These are phyloP conservation scores for Paramecium sexaurelia DNA, from an alignment of 73 alveolate species.

Conservation along the genomic window DNA sequence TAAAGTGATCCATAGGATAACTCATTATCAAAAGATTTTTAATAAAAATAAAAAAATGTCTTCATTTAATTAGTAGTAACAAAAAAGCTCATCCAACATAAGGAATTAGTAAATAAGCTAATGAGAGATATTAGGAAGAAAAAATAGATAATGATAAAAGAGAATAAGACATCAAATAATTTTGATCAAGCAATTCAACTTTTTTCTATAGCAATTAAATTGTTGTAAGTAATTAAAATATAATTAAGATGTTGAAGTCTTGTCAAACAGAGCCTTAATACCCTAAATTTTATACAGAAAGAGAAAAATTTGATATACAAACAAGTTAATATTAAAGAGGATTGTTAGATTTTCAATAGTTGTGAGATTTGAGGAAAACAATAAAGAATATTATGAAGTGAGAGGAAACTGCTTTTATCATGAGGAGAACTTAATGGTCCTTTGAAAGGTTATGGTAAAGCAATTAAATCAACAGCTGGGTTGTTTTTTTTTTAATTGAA, in stretches of 20 bases:
- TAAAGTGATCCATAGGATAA: constrained; percentile 35
- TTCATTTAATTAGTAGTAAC: neutral
- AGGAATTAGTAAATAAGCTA: neutral
- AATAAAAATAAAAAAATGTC: neutral
- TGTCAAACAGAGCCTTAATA: constrained; percentile 55
- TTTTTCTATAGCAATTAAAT: constrained; percentile 77
- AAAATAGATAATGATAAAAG: constrained; percentile 51
- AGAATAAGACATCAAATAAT: constrained; percentile 68
- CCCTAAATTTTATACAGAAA: constrained; percentile 72
- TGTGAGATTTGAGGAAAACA: constrained; percentile 68
- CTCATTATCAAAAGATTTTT: neutral
- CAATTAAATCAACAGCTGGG: constrained; percentile 82
- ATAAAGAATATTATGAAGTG: constrained; percentile 64
- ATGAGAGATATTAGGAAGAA: constrained; percentile 59
- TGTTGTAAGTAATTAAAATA: constrained; percentile 66
- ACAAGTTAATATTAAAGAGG: constrained; percentile 79
- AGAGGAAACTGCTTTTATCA: constrained; percentile 77
- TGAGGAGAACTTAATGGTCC: constrained; percentile 83
- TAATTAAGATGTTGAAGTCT: constrained; percentile 68
- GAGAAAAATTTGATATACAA: constrained; percentile 76
- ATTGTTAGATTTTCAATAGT: constrained; percentile 81
- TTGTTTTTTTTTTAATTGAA: constrained; percentile 77
- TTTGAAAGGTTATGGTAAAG: constrained; percentile 77
- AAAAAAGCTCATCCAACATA: neutral
- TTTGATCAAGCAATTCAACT: constrained; percentile 73